Evolutionary conservation across 202 grass and related monocot species (phyloP).

Genomic region (Dendrocalamus latiflorus): DNA sequence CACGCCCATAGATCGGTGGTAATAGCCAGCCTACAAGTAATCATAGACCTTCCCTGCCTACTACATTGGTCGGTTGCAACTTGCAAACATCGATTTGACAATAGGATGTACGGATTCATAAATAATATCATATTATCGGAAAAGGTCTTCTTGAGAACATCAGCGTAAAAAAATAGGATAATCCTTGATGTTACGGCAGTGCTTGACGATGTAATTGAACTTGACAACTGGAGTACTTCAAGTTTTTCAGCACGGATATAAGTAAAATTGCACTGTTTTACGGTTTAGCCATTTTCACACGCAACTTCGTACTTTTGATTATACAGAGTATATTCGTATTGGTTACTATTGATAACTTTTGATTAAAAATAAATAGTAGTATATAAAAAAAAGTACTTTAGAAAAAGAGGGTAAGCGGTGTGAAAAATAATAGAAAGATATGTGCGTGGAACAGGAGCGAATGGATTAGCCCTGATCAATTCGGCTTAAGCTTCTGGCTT

Average conservation of each 20-base stretch:
- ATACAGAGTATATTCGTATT: too few relatives aligned
- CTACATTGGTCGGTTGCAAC: neutral
- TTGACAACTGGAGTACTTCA: neutral
- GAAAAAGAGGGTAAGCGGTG: too few relatives aligned
- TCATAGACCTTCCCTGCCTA: neutral
- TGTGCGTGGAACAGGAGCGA: accelerated
- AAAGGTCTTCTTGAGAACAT: neutral
- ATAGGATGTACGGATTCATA: neutral
- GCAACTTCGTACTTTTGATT: neutral
- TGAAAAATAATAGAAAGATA: too few relatives aligned
- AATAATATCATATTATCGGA: neutral
- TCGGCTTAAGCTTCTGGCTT: too few relatives aligned
- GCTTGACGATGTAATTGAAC: neutral
- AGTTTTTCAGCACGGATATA: neutral
- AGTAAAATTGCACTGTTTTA: neutral
- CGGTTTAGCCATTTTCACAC: neutral
- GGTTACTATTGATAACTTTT: too few relatives aligned
- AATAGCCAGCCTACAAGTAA: neutral
- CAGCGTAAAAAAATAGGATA: neutral
- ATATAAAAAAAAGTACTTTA: too few relatives aligned
- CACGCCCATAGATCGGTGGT: too few relatives aligned
- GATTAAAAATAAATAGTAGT: too few relatives aligned
- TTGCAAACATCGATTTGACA: neutral
- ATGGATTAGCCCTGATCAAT: too few relatives aligned
- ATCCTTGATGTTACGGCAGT: neutral